Base-by-base conservation (phyloP, 2,329 filamentous ascomycete species). In the Rosellinia necatrix region DNA sequence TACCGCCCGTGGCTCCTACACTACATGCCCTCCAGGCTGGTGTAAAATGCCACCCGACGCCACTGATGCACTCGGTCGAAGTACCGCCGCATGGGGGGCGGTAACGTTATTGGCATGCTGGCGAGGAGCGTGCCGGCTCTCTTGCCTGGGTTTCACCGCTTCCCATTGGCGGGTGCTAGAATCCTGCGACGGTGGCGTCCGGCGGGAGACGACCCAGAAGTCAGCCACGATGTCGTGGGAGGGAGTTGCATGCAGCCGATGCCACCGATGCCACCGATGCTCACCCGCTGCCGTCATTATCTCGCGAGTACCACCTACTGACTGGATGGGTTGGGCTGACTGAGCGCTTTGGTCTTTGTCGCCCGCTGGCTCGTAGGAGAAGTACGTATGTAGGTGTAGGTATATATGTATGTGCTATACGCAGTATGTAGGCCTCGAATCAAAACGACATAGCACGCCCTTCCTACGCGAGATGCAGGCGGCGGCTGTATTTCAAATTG, bases 401-500 rank as follows among this genome's bases (percentile, higher is more conserved):
- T n/a, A n/a, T n/a, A n/a, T n/a, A n/a, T n/a, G n/a, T n/a, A n/a
- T n/a, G n/a, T n/a, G n/a, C n/a, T n/a, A n/a, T n/a, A n/a, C n/a
- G n/a, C n/a, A n/a, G n/a, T n/a, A n/a, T n/a, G n/a, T n/a, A 27
- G 17, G 22, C 17, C 22, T 42, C 38, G 13, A 27, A 42, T 24
- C 22, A 42, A 42, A 42, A 42, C 22, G 9, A 17, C 21, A n/a
- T 25, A 8, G 25, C 22, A 22, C 6, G 22, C 8, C 4, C 3
- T 10, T 3, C 38, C 37, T 40, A 22, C 17, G 42, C 37, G 37
- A 43, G 41, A 41, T 47, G 46, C 41, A 42, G 27, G 15, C 47
- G n/a, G 43, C 46, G 46, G 56, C 50, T 54, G 56, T 40, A 55
- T 58, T 58, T 51, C 50, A 58, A 58, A 58, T 58, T 49, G 25